Conservation (phyloP, 805 yeast species). For the Saturnispora quitensis region DNA sequence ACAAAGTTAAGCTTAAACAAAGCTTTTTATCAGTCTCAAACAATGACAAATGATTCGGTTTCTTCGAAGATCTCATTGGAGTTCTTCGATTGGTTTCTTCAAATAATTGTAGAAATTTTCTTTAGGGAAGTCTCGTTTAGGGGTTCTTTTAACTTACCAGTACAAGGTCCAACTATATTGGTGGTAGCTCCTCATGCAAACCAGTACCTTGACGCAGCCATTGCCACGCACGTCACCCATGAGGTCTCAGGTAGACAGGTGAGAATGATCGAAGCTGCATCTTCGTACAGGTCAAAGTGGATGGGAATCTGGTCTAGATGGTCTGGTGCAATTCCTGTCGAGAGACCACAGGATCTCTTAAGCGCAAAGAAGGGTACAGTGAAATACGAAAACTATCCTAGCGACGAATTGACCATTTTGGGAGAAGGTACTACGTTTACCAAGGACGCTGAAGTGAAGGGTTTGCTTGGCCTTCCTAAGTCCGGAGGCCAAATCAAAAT, state of each 20-base stretch:
- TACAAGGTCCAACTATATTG: constrained; percentile 75
- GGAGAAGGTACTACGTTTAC: constrained; percentile 68
- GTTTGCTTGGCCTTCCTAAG: constrained; percentile 70
- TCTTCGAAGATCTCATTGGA: constrained; percentile 15
- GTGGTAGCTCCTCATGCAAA: constrained; percentile 99
- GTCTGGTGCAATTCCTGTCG: constrained; percentile 83
- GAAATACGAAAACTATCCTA: constrained; percentile 34
- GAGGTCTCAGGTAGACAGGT: constrained; percentile 57
- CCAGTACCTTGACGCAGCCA: constrained; percentile 62
- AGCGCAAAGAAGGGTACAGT: constrained; percentile 52
- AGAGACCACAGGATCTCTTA: constrained; percentile 81
- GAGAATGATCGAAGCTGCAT: constrained; percentile 79
- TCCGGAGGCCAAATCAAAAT: constrained; percentile 70
- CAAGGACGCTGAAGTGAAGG: constrained; percentile 50
- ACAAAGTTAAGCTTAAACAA: neutral
- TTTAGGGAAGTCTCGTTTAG: constrained; percentile 85
- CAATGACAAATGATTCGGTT: neutral
- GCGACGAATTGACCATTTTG: constrained; percentile 45
- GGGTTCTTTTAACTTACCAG: constrained; percentile 67
- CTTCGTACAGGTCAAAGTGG: constrained; percentile 54
- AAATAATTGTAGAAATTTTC: constrained; percentile 39
- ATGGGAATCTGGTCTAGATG: constrained; percentile 70
- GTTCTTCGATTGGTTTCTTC: constrained; percentile 24
- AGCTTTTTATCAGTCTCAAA: neutral
- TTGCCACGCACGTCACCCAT: constrained; percentile 67